Evolutionary conservation across 345 rosid species (phyloP).

Genomic region (Noccaea bulbosa): DNA sequence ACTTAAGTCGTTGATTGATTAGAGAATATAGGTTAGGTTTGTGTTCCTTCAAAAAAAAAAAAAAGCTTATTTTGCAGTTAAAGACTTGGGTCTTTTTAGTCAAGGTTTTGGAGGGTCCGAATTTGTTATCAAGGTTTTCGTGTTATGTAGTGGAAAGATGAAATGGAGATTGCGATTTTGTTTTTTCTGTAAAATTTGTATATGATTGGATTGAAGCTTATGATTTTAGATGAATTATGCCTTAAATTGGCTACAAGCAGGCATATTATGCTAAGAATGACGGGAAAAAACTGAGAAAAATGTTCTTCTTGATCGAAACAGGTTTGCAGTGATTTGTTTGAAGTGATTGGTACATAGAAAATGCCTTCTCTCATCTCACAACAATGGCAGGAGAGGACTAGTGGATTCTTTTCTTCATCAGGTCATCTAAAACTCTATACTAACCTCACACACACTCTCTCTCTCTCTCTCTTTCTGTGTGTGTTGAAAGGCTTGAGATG

Average conservation of each 20-base stretch:
- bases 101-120: neutral
- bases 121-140: neutral
- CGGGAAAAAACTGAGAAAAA: neutral
- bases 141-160: slow-evolving; percentile 5
- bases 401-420: slow-evolving; percentile 85
- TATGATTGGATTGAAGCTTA: neutral
- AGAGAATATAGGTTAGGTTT: slow-evolving; percentile 13
- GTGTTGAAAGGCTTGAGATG: slow-evolving; percentile 20
- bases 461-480: slow-evolving; percentile 3
- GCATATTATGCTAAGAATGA: neutral
- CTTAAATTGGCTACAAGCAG: too few relatives aligned
- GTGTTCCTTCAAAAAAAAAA: neutral
- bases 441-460: neutral
- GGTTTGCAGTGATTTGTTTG: slow-evolving; percentile 6
- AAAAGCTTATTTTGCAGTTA: neutral
- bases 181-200: slow-evolving; percentile 1
- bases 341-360: slow-evolving; percentile 24
- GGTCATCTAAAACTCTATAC: slow-evolving; percentile 48
- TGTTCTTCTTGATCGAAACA: slow-evolving; percentile 9
- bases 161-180: neutral
- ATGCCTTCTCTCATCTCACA: slow-evolving; percentile 83
- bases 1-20: neutral
- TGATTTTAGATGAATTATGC: slow-evolving; percentile 1
- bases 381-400: slow-evolving; percentile 88
- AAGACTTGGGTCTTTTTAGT: neutral